phyloP scores from a whole-genome alignment of 257 asterid genomes.

The Knoxia roxburghii region DNA sequence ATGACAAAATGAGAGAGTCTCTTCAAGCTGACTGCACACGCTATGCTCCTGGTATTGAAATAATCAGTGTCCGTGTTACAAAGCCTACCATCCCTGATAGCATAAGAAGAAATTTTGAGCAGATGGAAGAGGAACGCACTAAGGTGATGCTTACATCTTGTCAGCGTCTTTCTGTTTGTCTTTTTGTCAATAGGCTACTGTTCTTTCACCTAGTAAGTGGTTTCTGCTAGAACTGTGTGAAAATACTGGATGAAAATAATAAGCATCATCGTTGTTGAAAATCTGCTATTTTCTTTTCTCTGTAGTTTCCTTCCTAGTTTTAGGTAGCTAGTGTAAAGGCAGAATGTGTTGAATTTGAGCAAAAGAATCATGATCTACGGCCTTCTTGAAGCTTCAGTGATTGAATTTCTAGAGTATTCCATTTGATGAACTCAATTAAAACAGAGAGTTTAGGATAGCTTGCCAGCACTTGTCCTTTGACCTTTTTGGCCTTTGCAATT shows the following conservation, averaged over 20 bases:
- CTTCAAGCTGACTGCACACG: constrained; percentile 99
- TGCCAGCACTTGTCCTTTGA: neutral
- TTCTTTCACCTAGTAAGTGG: neutral
- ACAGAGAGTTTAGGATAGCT: neutral
- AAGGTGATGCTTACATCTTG: constrained; percentile 46
- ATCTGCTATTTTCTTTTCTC: neutral
- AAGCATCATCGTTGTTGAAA: neutral
- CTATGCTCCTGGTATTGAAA: constrained; percentile 98
- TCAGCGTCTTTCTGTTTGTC: constrained; percentile 8
- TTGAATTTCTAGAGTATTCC: neutral
- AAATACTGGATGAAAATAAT: neutral
- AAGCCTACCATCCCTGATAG: constrained; percentile 88
- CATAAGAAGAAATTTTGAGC: constrained; percentile 76
- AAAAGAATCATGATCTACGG: too few relatives aligned
- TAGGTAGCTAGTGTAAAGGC: neutral
- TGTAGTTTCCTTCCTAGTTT: neutral
- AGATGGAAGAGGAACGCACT: constrained; percentile 99
- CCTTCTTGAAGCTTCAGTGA: neutral
- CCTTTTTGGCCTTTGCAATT: neutral
- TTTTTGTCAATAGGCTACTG: constrained; percentile 6
- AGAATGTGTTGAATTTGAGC: neutral
- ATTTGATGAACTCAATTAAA: too few relatives aligned
- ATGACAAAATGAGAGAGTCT: constrained; percentile 96
- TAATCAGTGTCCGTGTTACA: constrained; percentile 91
- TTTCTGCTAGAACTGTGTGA: neutral